Evolutionary conservation across 2,329 filamentous ascomycete genomes (phyloP).

Genomic region (Truncatella angustata): DNA sequence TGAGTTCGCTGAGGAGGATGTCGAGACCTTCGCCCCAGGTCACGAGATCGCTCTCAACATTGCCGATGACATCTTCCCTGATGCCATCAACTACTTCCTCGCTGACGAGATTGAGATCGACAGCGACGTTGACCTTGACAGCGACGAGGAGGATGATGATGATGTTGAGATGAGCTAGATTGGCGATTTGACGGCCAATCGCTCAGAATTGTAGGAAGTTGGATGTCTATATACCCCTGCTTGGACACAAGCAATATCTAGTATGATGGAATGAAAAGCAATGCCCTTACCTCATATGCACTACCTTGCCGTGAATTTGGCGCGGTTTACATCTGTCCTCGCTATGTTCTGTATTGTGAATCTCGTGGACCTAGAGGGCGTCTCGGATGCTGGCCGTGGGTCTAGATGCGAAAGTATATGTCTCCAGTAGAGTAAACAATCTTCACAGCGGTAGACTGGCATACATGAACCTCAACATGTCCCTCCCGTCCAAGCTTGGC

Average conservation of each 20-base stretch:
- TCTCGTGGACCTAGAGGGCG: too few relatives aligned
- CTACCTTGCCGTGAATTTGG: too few relatives aligned
- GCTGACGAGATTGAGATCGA: conserved; percentile 23
- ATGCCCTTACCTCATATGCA: too few relatives aligned
- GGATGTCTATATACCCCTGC: background rate
- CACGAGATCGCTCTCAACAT: conserved; percentile 27
- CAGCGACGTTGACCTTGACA: conserved; percentile 22
- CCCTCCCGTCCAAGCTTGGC: too few relatives aligned
- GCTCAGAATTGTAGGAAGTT: background rate
- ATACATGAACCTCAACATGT: too few relatives aligned
- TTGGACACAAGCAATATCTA: background rate
- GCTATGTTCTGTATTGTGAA: too few relatives aligned
- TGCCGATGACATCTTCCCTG: conserved; percentile 26
- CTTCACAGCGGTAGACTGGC: too few relatives aligned
- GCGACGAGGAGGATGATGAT: conserved; percentile 25
- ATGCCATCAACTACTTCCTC: conserved; percentile 27
- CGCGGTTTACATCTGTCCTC: too few relatives aligned
- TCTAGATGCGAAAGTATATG: too few relatives aligned
- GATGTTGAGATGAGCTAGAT: conserved; percentile 23
- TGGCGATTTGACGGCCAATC: background rate
- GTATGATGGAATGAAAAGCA: background rate
- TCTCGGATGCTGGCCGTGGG: too few relatives aligned
- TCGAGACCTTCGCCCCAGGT: conserved; percentile 26
- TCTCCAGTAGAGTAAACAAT: too few relatives aligned
- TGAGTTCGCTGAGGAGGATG: conserved; percentile 29